Conservation (phyloP, 1,284 basidiomycete genomes). For the Irpex rosettiformis region DNA sequence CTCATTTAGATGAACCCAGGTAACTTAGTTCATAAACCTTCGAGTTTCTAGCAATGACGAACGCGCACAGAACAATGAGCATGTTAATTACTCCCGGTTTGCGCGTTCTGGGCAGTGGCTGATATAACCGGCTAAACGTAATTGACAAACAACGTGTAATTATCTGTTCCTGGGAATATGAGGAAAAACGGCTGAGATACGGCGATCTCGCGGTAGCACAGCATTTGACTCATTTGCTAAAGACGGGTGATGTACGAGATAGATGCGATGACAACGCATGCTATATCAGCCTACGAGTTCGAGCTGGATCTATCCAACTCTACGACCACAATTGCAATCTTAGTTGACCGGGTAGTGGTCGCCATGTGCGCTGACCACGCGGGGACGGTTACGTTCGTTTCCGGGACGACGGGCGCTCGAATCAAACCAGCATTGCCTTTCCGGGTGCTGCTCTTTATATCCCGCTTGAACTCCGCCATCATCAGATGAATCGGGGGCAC, state of each 20-base stretch:
- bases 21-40: too few relatives aligned
- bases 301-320: background rate
- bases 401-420: background rate
- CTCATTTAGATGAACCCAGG: too few relatives aligned
- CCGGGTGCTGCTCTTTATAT: background rate
- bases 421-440: conserved; percentile 1
- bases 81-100: background rate
- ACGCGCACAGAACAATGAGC: too few relatives aligned
- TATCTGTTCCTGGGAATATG: background rate
- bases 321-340: background rate
- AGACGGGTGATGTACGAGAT: background rate
- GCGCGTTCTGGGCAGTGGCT: background rate
- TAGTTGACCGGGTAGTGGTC: background rate
- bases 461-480: background rate
- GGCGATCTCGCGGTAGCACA: background rate
- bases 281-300: background rate
- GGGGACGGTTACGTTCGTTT: background rate
- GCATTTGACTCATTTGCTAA: background rate
- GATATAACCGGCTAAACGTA: background rate
- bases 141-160: background rate
- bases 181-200: background rate
- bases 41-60: too few relatives aligned
- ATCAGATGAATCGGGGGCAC: background rate
- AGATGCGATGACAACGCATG: background rate
- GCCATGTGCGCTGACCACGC: background rate